Evolutionary conservation across 2,329 filamentous ascomycete species (phyloP).

Genomic region (Alternaria consortialis): DNA sequence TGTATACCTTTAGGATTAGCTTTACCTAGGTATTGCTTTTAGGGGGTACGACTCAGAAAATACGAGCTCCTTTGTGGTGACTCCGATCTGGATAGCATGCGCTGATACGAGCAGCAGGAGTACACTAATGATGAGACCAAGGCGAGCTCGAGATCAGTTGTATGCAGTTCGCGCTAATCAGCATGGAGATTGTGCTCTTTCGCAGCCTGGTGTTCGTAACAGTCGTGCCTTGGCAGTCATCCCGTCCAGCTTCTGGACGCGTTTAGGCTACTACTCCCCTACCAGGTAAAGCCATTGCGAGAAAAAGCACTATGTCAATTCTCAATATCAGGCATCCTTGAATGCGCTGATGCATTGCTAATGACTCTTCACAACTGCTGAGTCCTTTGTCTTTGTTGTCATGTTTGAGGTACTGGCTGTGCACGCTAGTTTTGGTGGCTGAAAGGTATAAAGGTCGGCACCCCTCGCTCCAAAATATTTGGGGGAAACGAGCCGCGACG

Average conservation of each 20-base stretch:
- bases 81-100: too few relatives aligned
- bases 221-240: neutral
- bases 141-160: too few relatives aligned
- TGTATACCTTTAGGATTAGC: too few relatives aligned
- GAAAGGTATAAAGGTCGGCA: conserved; percentile 19
- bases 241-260: neutral
- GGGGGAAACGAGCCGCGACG: conserved; percentile 25
- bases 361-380: neutral
- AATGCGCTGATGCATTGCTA: neutral
- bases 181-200: neutral
- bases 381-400: conserved; percentile 8
- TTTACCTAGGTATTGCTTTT: too few relatives aligned
- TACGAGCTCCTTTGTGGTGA: too few relatives aligned
- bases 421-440: conserved; percentile 16
- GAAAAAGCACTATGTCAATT: neutral
- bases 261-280: neutral
- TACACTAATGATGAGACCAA: too few relatives aligned
- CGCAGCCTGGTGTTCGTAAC: conserved; percentile 2
- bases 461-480: conserved; percentile 20
- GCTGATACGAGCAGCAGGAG: too few relatives aligned
- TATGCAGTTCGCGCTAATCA: too few relatives aligned
- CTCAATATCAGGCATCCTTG: neutral
- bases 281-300: neutral
- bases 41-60: too few relatives aligned
- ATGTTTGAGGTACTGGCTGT: conserved; percentile 14